These are phyloP conservation scores for Citrus unshiu DNA, from an alignment of 345 rosid genomes.

Conservation along the genomic window DNA sequence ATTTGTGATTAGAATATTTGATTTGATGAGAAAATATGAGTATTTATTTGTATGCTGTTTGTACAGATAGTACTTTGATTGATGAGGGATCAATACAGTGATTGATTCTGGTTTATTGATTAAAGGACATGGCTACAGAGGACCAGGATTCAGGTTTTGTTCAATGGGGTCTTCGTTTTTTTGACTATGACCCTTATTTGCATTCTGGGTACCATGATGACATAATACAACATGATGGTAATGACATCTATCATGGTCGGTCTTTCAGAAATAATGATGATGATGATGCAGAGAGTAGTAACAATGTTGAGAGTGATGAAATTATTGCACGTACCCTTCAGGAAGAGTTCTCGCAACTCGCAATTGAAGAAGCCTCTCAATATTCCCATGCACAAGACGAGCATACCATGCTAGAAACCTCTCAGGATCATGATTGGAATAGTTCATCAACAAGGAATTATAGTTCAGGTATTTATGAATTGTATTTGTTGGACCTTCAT, in stretches of 20 bases:
- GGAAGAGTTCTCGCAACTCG: conserved; percentile 80
- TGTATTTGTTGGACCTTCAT: not conserved
- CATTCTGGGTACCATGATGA: conserved; percentile 53
- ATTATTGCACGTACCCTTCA: conserved; percentile 77
- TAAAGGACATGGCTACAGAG: conserved; percentile 27
- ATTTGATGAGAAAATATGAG: not conserved
- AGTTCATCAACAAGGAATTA: conserved; percentile 33
- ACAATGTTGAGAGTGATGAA: conserved; percentile 77
- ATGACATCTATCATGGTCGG: conserved; percentile 29
- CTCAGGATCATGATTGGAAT: conserved; percentile 46
- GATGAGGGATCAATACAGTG: not conserved
- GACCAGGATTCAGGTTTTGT: conserved; percentile 49
- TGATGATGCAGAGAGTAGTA: conserved; percentile 46
- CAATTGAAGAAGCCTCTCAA: conserved; percentile 45
- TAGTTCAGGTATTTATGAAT: conserved; percentile 44
- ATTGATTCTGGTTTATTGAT: conserved; percentile 14
- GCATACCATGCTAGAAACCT: conserved; percentile 26
- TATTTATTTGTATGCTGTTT: not conserved
- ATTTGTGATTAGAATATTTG: not conserved
- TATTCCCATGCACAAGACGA: conserved; percentile 34
- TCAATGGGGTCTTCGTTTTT: conserved; percentile 59
- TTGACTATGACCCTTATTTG: conserved; percentile 45
- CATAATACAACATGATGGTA: conserved; percentile 34
- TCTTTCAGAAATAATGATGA: conserved; percentile 33
- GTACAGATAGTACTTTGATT: not conserved